These are phyloP conservation scores for Gleditsia sinensis DNA, from an alignment of 306 rosid species.

Conservation along the genomic window DNA sequence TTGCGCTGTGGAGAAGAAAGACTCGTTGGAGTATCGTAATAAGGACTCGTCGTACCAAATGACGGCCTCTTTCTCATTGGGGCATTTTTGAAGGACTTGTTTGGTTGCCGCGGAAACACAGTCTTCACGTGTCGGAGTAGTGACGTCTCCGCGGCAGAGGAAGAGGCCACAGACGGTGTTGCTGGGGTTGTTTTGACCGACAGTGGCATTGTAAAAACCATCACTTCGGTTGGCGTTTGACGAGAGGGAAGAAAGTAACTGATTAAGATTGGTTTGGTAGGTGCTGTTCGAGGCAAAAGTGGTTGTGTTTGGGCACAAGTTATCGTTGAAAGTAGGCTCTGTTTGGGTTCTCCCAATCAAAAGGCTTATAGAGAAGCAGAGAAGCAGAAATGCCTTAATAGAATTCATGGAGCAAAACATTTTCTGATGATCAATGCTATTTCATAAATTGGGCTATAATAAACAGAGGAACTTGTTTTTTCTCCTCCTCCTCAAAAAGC, in stretches of 20 bases:
- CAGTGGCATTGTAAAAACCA: slow-evolving; percentile 28
- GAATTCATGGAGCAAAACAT: too few relatives aligned
- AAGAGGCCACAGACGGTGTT: slow-evolving; percentile 30
- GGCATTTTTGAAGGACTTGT: neutral
- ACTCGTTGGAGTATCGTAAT: slow-evolving; percentile 36
- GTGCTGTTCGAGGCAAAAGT: slow-evolving; percentile 34
- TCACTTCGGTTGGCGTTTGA: slow-evolving; percentile 14
- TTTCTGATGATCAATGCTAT: too few relatives aligned
- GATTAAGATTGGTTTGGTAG: slow-evolving; percentile 33
- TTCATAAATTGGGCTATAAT: too few relatives aligned
- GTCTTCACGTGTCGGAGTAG: neutral
- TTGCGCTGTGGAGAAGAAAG: neutral
- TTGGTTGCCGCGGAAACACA: slow-evolving; percentile 33
- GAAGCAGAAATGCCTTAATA: too few relatives aligned
- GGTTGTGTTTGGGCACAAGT: too few relatives aligned
- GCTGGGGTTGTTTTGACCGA: neutral
- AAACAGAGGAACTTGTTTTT: too few relatives aligned
- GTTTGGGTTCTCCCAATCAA: neutral
- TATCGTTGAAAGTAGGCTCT: neutral
- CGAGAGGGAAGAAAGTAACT: slow-evolving; percentile 38
- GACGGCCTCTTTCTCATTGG: slow-evolving; percentile 8
- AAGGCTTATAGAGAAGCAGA: neutral
- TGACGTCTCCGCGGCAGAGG: slow-evolving; percentile 44
- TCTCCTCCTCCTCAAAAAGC: too few relatives aligned
- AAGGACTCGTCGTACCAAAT: slow-evolving; percentile 35